A percentile compares a stretch with the other conserved stretches of the same genome.
Evolutionary conservation across 306 rosid species (phyloP).

Genomic region (Trifolium pratense): DNA sequence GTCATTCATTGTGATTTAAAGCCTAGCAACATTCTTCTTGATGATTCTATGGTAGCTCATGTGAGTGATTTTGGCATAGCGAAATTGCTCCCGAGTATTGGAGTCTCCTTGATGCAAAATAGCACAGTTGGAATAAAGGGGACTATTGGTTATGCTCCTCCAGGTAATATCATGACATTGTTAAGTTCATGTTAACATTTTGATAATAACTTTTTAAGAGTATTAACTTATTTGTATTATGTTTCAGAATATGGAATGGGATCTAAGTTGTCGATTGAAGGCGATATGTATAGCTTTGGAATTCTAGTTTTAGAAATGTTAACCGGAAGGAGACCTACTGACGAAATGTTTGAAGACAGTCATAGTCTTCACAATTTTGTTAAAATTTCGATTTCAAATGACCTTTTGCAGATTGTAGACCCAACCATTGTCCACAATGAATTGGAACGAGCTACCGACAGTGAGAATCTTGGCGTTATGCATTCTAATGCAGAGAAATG

Average conservation of each 20-base stretch:
- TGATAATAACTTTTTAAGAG: neutral
- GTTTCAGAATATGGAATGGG: slow-evolving; percentile 46
- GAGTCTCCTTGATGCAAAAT: neutral
- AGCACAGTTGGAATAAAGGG: slow-evolving; percentile 39
- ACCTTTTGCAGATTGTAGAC: slow-evolving; percentile 35
- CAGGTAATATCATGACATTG: slow-evolving; percentile 15
- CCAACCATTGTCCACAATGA: slow-evolving; percentile 4
- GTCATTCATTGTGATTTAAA: slow-evolving; percentile 44
- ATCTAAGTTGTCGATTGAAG: slow-evolving; percentile 37
- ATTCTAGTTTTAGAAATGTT: slow-evolving; percentile 50
- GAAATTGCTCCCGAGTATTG: slow-evolving; percentile 15
- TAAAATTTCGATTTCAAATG: slow-evolving; percentile 22
- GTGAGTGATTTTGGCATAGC: slow-evolving; percentile 47
- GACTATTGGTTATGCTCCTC: slow-evolving; percentile 39
- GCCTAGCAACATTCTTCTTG: slow-evolving; percentile 46
- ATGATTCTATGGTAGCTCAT: slow-evolving; percentile 35
- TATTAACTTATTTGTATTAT: neutral
- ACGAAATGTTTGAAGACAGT: slow-evolving; percentile 46
- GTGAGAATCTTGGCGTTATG: neutral
- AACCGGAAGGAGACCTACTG: slow-evolving; percentile 41
- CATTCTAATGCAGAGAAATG: slow-evolving; percentile 17
- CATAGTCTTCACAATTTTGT: slow-evolving; percentile 40
- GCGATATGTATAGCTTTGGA: slow-evolving; percentile 50
- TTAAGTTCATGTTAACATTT: neutral
- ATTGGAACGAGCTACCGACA: neutral